phyloP scores from a whole-genome alignment of 2,329 filamentous ascomycete genomes.

The Exutisphaerella laricina region DNA sequence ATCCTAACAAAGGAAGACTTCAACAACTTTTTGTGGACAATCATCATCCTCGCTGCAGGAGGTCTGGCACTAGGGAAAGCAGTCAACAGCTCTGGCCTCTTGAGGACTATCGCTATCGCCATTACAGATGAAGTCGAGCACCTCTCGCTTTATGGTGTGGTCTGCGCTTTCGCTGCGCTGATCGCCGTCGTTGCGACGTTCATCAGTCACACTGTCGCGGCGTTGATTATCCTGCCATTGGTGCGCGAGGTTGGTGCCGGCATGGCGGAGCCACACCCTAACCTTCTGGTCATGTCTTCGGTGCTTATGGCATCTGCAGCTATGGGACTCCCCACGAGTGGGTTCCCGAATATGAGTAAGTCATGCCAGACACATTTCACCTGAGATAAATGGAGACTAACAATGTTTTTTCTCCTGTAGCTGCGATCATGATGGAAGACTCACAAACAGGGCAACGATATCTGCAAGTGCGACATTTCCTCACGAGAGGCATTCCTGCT shows the following conservation, averaged over 20 bases:
- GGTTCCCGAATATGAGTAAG: slow-evolving; percentile 99
- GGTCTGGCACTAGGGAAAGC: slow-evolving; percentile 89
- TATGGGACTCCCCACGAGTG: slow-evolving; percentile 92
- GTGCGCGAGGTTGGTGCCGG: slow-evolving; percentile 76
- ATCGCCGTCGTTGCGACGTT: slow-evolving; percentile 95
- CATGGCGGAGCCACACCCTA: slow-evolving; percentile 89
- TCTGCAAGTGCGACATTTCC: slow-evolving; percentile 86
- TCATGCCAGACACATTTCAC: no score
- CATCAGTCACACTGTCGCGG: slow-evolving; percentile 95
- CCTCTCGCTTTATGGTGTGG: slow-evolving; percentile 76
- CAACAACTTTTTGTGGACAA: slow-evolving; percentile 99
- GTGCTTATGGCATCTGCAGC: slow-evolving; percentile 97
- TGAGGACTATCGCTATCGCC: slow-evolving; percentile 75
- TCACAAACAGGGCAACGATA: slow-evolving; percentile 84
- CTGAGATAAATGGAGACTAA: no score
- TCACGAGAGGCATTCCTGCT: slow-evolving; percentile 84
- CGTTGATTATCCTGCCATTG: slow-evolving; percentile 86
- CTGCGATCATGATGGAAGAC: slow-evolving; percentile 99
- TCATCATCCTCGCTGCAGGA: slow-evolving; percentile 94
- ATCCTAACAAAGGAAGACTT: slow-evolving; percentile 98
- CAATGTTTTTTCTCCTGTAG: no score
- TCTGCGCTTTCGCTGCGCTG: slow-evolving; percentile 76
- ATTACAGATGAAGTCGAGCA: slow-evolving; percentile 71
- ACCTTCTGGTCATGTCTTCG: slow-evolving; percentile 88
- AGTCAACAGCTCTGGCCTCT: slow-evolving; percentile 84